phyloP scores from a whole-genome alignment of 179 eudicot genomes.

The Nepenthes alata region DNA sequence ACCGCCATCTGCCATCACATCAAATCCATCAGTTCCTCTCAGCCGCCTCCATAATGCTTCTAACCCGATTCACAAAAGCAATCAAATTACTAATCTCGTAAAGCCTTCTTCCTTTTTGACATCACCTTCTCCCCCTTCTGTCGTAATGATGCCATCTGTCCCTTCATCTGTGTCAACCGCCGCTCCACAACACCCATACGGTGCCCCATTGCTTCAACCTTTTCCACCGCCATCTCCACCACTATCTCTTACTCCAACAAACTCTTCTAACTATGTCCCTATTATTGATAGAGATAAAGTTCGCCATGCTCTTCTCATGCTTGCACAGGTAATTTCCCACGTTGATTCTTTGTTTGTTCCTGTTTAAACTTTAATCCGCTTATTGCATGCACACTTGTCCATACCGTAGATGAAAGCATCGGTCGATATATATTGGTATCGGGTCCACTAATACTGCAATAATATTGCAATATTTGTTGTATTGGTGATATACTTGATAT shows the following conservation, averaged over 20 bases:
- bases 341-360: not conserved
- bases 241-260: constrained; percentile 56
- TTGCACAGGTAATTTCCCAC: constrained; percentile 54
- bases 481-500: too few species aligned
- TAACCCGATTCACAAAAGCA: constrained; percentile 25
- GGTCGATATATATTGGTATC: too few species aligned
- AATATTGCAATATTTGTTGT: too few species aligned
- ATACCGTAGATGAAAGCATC: too few species aligned
- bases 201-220: constrained; percentile 90
- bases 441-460: too few species aligned
- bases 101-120: constrained; percentile 61
- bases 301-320: constrained; percentile 60
- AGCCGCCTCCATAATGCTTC: constrained; percentile 21
- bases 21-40: constrained; percentile 30
- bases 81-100: constrained; percentile 46
- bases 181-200: constrained; percentile 56
- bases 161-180: constrained; percentile 39
- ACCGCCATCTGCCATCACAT: constrained; percentile 14
- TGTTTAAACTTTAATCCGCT: not conserved
- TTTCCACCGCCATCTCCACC: constrained; percentile 93
- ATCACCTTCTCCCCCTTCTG: constrained; percentile 32
- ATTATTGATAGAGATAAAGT: constrained; percentile 59
- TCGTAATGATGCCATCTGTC: constrained; percentile 23
- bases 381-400: not conserved
- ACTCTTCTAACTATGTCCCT: constrained; percentile 31